Conservation (phyloP, 1,139 yeast species). For the Lodderomyces oxycetoniae region DNA sequence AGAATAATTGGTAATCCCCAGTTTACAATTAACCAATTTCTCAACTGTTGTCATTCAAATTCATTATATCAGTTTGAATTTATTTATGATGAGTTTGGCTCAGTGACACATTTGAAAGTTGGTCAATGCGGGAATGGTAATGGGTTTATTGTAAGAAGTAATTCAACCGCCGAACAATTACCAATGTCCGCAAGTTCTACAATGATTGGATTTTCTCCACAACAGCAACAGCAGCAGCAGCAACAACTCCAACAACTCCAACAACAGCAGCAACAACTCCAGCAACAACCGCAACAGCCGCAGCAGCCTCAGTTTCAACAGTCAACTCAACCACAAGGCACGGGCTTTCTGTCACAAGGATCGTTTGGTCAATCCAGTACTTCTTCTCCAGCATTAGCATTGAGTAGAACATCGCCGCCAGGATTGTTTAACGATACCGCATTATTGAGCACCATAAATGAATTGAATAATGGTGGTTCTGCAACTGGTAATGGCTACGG, state of each 20-base stretch:
- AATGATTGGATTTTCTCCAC: slow-evolving; percentile 1
- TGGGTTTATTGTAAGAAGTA: slow-evolving; percentile 6
- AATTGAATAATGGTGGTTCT: slow-evolving; percentile 7
- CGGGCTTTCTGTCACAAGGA: background rate
- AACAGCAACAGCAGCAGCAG: slow-evolving; percentile 7
- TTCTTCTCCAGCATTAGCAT: slow-evolving; percentile 1
- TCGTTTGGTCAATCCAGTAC: background rate
- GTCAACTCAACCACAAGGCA: background rate
- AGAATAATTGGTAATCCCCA: slow-evolving; percentile 22
- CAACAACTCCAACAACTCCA: slow-evolving; percentile 3
- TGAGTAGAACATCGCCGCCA: slow-evolving; percentile 4
- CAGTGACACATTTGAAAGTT: slow-evolving; percentile 41
- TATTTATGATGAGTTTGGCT: slow-evolving; percentile 45
- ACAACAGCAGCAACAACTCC: background rate
- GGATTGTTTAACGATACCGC: slow-evolving; percentile 12
- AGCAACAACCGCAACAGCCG: background rate
- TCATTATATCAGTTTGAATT: slow-evolving; percentile 36
- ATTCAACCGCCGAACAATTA: slow-evolving; percentile 6
- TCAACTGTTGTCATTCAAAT: slow-evolving; percentile 28
- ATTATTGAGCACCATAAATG: slow-evolving; percentile 13
- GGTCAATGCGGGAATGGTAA: slow-evolving; percentile 9
- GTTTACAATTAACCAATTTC: slow-evolving; percentile 41
- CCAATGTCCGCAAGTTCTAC: slow-evolving; percentile 3
- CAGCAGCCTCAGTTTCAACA: background rate
- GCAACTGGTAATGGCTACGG: slow-evolving; percentile 12